Conservation (phyloP, 208 protist genomes). For the Leishmania amazonensis region DNA sequence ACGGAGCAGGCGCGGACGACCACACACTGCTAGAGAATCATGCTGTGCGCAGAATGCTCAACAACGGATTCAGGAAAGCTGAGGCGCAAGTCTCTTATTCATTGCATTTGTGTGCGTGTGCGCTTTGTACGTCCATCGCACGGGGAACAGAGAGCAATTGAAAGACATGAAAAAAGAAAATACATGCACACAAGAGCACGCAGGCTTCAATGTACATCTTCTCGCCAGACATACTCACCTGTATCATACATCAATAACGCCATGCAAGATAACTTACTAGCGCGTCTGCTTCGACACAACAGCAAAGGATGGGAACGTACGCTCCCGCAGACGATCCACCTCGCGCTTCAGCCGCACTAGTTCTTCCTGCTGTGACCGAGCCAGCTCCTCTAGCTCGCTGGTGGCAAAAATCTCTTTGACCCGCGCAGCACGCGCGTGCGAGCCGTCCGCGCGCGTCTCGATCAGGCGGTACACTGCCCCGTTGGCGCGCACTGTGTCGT, state of each 20-base stretch:
- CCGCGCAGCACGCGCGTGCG: conserved; percentile 29
- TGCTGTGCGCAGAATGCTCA: not conserved
- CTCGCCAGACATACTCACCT: not conserved
- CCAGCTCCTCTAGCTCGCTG: conserved; percentile 85
- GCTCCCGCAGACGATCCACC: conserved; percentile 85
- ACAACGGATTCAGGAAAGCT: not conserved
- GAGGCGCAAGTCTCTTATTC: not conserved
- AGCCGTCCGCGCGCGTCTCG: conserved; percentile 63
- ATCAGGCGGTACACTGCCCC: conserved; percentile 61
- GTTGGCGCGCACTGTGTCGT: conserved; percentile 57
- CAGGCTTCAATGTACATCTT: not conserved
- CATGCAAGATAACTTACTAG: not conserved
- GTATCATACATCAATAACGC: not conserved
- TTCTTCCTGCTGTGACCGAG: conserved; percentile 88
- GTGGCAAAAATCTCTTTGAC: conserved; percentile 78
- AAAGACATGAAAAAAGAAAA: conserved; percentile 3
- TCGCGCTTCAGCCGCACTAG: conserved; percentile 79
- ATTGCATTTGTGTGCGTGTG: not conserved
- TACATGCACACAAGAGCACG: not conserved
- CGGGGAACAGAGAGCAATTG: not conserved
- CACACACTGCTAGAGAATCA: not conserved
- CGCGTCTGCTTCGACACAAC: conserved; percentile 83
- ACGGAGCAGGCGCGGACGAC: not conserved
- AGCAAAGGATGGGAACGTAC: conserved; percentile 92
- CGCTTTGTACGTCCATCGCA: not conserved